Percentiles rank a stretch among this genome's conserved stretches.
These are phyloP conservation scores for Ganoderma lucidum DNA, from an alignment of 1,284 basidiomycete species.

Conservation along the genomic window DNA sequence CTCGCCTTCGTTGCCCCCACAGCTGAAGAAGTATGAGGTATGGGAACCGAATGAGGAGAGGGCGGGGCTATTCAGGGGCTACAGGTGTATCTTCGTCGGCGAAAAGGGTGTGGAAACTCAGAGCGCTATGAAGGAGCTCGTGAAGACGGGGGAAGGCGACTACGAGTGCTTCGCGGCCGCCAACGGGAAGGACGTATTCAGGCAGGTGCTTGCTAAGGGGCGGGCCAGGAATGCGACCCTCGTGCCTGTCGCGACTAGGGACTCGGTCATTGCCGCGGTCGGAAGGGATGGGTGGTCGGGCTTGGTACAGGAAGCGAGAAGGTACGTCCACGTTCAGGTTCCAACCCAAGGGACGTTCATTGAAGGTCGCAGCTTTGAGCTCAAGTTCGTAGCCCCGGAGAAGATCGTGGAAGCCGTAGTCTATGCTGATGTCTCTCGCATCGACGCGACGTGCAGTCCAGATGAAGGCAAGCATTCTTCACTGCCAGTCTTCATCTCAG, in stretches of 20 bases:
- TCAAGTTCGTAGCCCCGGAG: slow-evolving; percentile 39
- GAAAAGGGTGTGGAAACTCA: slow-evolving; percentile 60
- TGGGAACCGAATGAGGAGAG: slow-evolving; percentile 75
- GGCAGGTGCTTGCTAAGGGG: slow-evolving; percentile 58
- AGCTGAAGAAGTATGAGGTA: slow-evolving; percentile 57
- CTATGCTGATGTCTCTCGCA: slow-evolving; percentile 39
- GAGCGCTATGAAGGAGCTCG: slow-evolving; percentile 56
- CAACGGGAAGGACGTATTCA: slow-evolving; percentile 56
- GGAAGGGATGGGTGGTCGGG: slow-evolving; percentile 61
- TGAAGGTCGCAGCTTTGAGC: slow-evolving; percentile 36
- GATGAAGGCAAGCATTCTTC: slow-evolving; percentile 24
- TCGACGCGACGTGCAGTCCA: slow-evolving; percentile 34
- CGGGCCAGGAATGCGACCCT: slow-evolving; percentile 53
- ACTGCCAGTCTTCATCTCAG: neutral
- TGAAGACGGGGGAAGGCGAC: slow-evolving; percentile 61
- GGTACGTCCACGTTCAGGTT: slow-evolving; percentile 43
- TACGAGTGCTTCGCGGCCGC: slow-evolving; percentile 66
- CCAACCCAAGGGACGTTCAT: neutral
- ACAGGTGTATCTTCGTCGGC: slow-evolving; percentile 65
- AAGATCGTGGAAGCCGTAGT: slow-evolving; percentile 44
- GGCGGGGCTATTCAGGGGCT: slow-evolving; percentile 55
- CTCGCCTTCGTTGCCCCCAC: slow-evolving; percentile 52
- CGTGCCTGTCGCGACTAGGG: slow-evolving; percentile 59
- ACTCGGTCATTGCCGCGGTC: slow-evolving; percentile 54
- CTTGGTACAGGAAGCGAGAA: slow-evolving; percentile 55